phyloP scores from a whole-genome alignment of 2,329 filamentous ascomycete genomes.

The Trichoderma sp. region DNA sequence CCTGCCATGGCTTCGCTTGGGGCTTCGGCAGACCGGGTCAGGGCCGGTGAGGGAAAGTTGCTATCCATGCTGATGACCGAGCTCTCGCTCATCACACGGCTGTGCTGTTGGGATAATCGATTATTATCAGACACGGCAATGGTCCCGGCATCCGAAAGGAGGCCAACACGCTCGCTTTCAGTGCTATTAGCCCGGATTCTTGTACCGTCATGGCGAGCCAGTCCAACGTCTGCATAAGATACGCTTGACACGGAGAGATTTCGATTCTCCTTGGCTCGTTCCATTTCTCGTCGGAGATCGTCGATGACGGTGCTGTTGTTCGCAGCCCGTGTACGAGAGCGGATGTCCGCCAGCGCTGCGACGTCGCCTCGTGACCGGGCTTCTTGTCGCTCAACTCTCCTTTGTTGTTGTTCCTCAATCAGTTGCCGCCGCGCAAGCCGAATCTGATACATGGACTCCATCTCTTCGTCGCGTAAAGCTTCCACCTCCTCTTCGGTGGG shows the following conservation, averaged over 20 bases:
- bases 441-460: slow-evolving; percentile 92
- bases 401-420: slow-evolving; percentile 74
- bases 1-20: slow-evolving; percentile 47
- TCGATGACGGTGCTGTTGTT: slow-evolving; percentile 60
- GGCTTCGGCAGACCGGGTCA: slow-evolving; percentile 44
- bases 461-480: slow-evolving; percentile 78
- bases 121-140: slow-evolving; percentile 51
- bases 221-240: slow-evolving; percentile 74
- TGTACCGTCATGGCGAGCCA: slow-evolving; percentile 77
- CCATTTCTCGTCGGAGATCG: slow-evolving; percentile 60
- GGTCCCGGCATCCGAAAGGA: slow-evolving; percentile 72
- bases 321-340: slow-evolving; percentile 57
- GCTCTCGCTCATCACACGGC: slow-evolving; percentile 54
- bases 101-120: slow-evolving; percentile 42
- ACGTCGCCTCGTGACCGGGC: slow-evolving; percentile 73
- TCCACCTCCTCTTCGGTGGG: slow-evolving; percentile 82
- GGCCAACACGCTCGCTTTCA: slow-evolving; percentile 71
- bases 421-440: slow-evolving; percentile 76
- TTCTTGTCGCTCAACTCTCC: slow-evolving; percentile 70
- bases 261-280: slow-evolving; percentile 61
- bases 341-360: slow-evolving; percentile 69
- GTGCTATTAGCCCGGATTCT: slow-evolving; percentile 72
- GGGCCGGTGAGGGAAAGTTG: slow-evolving; percentile 47
- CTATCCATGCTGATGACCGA: slow-evolving; percentile 60
- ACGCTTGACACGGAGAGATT: slow-evolving; percentile 74